A percentile compares a stretch with the other conserved stretches of the same genome.
phyloP scores from a whole-genome alignment of 108 stramenopile genomes.

The Skeletonema tropicum region DNA sequence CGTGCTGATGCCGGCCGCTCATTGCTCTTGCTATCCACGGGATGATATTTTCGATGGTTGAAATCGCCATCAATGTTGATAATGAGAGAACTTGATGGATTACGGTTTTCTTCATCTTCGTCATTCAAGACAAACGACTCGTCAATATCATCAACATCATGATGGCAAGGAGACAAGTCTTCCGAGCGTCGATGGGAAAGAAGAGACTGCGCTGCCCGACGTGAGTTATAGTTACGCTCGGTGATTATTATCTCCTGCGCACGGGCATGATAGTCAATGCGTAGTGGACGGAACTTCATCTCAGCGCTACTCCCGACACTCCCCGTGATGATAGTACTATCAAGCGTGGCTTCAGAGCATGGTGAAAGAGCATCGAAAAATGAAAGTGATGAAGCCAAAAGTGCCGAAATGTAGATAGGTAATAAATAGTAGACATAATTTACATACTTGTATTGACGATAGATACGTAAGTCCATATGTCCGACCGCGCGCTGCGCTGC shows the following conservation, averaged over 20 bases:
- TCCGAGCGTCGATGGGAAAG: neutral
- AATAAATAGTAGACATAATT: too few relatives aligned
- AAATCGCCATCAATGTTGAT: neutral
- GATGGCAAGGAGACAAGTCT: neutral
- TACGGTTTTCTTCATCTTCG: neutral
- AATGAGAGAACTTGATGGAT: neutral
- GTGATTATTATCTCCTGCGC: slow-evolving; percentile 41
- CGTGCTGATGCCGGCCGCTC: neutral
- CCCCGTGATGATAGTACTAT: too few relatives aligned
- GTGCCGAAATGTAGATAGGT: too few relatives aligned
- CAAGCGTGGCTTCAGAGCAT: too few relatives aligned
- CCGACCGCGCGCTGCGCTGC: too few relatives aligned
- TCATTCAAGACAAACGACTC: neutral
- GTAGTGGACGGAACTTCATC: slow-evolving; percentile 64
- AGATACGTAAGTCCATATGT: too few relatives aligned
- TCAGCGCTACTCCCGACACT: neutral
- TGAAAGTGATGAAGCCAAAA: too few relatives aligned
- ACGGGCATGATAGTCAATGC: slow-evolving; percentile 59
- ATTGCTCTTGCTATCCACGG: neutral
- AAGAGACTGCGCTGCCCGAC: slow-evolving; percentile 17
- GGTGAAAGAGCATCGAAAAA: too few relatives aligned
- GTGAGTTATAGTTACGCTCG: slow-evolving; percentile 18
- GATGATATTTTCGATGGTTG: neutral
- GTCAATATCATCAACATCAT: neutral
- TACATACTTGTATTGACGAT: too few relatives aligned